Conservation (phyloP, 495 filamentous ascomycete genomes). For the Neurospora intermedia region DNA sequence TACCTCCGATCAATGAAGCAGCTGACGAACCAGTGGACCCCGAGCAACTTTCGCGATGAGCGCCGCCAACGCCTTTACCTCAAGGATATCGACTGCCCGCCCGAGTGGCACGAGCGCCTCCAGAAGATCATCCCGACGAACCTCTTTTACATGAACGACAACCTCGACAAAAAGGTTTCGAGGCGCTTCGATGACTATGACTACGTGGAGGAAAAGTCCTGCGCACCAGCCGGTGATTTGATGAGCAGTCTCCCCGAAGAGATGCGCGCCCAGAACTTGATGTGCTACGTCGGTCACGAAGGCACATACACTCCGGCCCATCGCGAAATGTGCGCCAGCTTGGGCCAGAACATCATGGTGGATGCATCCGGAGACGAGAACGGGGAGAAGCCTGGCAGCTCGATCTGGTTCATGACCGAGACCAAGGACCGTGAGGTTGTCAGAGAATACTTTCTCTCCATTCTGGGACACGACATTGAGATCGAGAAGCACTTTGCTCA, state of each 20-base stretch:
- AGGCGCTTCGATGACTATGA: conserved; percentile 33
- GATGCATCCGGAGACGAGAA: conserved; percentile 67
- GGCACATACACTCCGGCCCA: conserved; percentile 95
- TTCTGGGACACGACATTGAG: conserved; percentile 89
- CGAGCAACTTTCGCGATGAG: conserved; percentile 55
- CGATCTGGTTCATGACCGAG: conserved; percentile 98
- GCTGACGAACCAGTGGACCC: conserved; percentile 63
- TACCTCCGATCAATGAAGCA: conserved; percentile 76
- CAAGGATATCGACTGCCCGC: conserved; percentile 91
- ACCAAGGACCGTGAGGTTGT: conserved; percentile 78
- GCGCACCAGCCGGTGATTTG: conserved; percentile 60
- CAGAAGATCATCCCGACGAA: conserved; percentile 62
- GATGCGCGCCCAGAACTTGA: conserved; percentile 89
- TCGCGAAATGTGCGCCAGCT: conserved; percentile 91
- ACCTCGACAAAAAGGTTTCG: conserved; percentile 38
- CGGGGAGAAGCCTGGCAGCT: conserved; percentile 67
- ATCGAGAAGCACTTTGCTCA: conserved; percentile 94
- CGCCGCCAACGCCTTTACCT: conserved; percentile 77
- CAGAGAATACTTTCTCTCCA: conserved; percentile 83
- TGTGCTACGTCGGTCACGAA: conserved; percentile 98
- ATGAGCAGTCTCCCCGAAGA: conserved; percentile 83
- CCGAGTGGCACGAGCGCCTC: conserved; percentile 70
- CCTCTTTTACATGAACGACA: conserved; percentile 81
- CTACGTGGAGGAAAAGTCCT: conserved; percentile 33
- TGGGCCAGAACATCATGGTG: conserved; percentile 98